phyloP scores from a whole-genome alignment of 805 yeast species.

The Suhomyces faveliae region DNA sequence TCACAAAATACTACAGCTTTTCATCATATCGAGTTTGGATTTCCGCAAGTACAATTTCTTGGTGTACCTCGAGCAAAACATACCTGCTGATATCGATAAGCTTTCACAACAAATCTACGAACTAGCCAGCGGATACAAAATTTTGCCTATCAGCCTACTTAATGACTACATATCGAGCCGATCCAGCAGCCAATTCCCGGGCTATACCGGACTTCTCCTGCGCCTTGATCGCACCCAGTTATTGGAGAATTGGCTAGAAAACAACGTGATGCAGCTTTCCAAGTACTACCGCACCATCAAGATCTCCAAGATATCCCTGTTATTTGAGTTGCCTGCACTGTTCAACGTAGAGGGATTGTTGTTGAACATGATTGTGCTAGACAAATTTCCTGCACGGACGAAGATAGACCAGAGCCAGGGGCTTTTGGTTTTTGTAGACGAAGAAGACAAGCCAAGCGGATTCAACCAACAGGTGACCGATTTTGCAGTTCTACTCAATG shows the following conservation, averaged over 20 bases:
- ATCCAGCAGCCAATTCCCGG: background rate
- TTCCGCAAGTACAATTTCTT: conserved; percentile 29
- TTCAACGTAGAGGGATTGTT: conserved; percentile 27
- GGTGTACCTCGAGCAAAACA: conserved; percentile 14
- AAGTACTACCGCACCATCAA: conserved; percentile 29
- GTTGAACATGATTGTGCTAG: conserved; percentile 32
- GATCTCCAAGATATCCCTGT: conserved; percentile 16
- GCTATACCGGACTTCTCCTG: conserved; percentile 6
- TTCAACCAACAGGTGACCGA: background rate
- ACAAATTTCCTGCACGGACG: conserved; percentile 30
- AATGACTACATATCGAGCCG: conserved; percentile 12
- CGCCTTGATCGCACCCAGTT: background rate
- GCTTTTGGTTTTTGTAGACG: conserved; percentile 22
- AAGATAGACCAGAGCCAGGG: conserved; percentile 33
- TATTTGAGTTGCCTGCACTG: conserved; percentile 16
- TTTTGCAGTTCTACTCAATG: background rate
- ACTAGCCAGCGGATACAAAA: conserved; percentile 10
- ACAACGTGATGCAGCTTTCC: conserved; percentile 30
- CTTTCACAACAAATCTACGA: conserved; percentile 9
- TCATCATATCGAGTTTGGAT: conserved; percentile 33
- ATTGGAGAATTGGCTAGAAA: conserved; percentile 21
- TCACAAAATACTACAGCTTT: conserved; percentile 29
- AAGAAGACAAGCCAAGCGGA: conserved; percentile 1
- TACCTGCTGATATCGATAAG: background rate
- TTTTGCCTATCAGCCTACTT: conserved; percentile 17